These are phyloP conservation scores for Sisymbrium altissimum DNA, from an alignment of 345 rosid species.

Conservation along the genomic window DNA sequence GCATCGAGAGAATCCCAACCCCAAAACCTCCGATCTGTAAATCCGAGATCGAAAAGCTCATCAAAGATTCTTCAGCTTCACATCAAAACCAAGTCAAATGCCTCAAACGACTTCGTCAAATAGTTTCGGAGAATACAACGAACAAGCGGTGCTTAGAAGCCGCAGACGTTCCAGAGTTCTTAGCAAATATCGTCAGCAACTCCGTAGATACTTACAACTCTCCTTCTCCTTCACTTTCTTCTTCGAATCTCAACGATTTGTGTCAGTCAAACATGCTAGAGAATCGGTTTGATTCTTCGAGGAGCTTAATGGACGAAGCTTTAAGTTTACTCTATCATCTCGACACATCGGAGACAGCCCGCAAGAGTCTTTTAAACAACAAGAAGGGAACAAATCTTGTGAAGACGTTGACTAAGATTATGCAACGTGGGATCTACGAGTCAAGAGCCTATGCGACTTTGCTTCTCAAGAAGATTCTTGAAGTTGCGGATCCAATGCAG, in stretches of 20 bases:
- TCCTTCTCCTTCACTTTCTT: conserved; percentile 28
- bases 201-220: conserved; percentile 27
- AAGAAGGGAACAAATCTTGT: conserved; percentile 44
- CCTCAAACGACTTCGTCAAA: conserved; percentile 49
- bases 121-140: conserved; percentile 50
- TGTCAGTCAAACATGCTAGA: conserved; percentile 35
- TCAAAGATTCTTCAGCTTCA: conserved; percentile 45
- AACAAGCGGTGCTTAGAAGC: conserved; percentile 76
- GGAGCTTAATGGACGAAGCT: conserved; percentile 56
- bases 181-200: conserved; percentile 40
- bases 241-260: conserved; percentile 25
- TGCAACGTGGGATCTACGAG: conserved; percentile 54
- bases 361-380: conserved; percentile 50
- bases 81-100: conserved; percentile 51
- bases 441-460: conserved; percentile 46
- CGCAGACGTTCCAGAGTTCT: conserved; percentile 65
- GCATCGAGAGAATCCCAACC: conserved; percentile 85
- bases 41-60: conserved; percentile 58
- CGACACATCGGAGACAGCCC: conserved; percentile 56
- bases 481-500: conserved; percentile 60
- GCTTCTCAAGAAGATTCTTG: conserved; percentile 40
- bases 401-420: conserved; percentile 47
- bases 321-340: conserved; percentile 57
- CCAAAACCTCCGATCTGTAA: conserved; percentile 69
- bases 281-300: conserved; percentile 34